Conservation (phyloP, 805 yeast genomes). For the Zygosaccharomyces rouxii region DNA sequence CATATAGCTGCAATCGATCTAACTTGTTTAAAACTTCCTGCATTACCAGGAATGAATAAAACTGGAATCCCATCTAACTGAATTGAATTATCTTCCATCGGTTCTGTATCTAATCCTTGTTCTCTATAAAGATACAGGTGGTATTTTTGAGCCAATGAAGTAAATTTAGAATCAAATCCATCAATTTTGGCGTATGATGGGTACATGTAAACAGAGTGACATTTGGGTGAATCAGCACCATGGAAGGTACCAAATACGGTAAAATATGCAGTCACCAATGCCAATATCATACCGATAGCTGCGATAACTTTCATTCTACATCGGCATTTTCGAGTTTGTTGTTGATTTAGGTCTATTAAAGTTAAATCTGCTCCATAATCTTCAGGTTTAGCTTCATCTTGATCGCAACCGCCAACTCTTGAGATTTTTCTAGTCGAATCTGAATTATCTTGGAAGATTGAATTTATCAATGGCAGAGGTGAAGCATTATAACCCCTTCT, state of each 20-base stretch:
- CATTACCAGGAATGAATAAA: slow-evolving; percentile 94
- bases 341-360: slow-evolving; percentile 1
- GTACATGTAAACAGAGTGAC: slow-evolving; percentile 71
- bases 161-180: slow-evolving; percentile 71
- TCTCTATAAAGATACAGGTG: slow-evolving; percentile 84
- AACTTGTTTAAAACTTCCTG: slow-evolving; percentile 88
- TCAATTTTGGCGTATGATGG: slow-evolving; percentile 76
- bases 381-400: background rate
- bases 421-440: background rate
- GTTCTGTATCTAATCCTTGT: slow-evolving; percentile 59
- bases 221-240: slow-evolving; percentile 50
- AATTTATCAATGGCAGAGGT: background rate
- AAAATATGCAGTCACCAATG: slow-evolving; percentile 11
- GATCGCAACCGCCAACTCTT: background rate
- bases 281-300: slow-evolving; percentile 18
- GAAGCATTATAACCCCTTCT: slow-evolving; percentile 2
- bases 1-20: slow-evolving; percentile 87
- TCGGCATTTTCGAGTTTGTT: slow-evolving; percentile 4
- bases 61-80: slow-evolving; percentile 75
- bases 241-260: slow-evolving; percentile 21
- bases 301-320: slow-evolving; percentile 6
- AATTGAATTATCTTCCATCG: slow-evolving; percentile 38
- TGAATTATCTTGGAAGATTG: background rate
- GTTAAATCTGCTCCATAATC: background rate
- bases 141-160: slow-evolving; percentile 58